These are phyloP conservation scores for Penicillium sp. DNA, from an alignment of 2,329 filamentous ascomycete species.

Conservation along the genomic window DNA sequence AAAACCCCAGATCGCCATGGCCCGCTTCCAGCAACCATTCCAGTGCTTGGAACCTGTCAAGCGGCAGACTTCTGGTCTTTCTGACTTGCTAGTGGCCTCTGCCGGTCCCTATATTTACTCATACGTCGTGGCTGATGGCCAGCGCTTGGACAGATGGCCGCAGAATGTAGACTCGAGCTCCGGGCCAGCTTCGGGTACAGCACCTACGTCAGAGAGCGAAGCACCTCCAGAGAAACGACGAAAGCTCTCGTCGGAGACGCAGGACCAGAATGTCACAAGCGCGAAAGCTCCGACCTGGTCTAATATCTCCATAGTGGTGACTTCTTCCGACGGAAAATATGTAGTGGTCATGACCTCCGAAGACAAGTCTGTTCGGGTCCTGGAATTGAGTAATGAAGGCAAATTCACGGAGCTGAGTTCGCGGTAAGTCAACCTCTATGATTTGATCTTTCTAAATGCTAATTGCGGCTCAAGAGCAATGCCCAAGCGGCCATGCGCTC, in stretches of 20 bases:
- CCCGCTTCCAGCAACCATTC: constrained; percentile 53
- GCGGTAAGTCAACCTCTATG: constrained; percentile 53
- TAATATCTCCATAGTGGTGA: constrained; percentile 66
- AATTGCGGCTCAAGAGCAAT: constrained; percentile 59
- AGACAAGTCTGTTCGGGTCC: constrained; percentile 86
- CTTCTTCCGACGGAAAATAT: constrained; percentile 63
- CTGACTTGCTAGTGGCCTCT: constrained; percentile 65
- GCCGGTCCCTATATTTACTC: constrained; percentile 69
- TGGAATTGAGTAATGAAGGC: constrained; percentile 63
- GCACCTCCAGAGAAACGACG: constrained; percentile 46
- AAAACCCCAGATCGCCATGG: constrained; percentile 27
- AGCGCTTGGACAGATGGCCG: constrained; percentile 62
- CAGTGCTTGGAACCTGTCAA: constrained; percentile 55
- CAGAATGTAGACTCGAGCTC: constrained; percentile 29
- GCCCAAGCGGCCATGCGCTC: constrained; percentile 82
- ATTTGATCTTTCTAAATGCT: constrained; percentile 10
- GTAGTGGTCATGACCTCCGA: constrained; percentile 79
- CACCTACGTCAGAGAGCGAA: constrained; percentile 29
- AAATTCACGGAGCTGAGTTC: constrained; percentile 65
- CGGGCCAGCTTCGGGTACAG: constrained; percentile 22
- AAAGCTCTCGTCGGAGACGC: constrained; percentile 36
- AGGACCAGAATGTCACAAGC: constrained; percentile 22
- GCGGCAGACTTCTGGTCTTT: constrained; percentile 21
- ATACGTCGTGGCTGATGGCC: constrained; percentile 59
- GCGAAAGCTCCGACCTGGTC: constrained; percentile 41